phyloP scores from a whole-genome alignment of 2,329 filamentous ascomycete genomes.

The Verticillium tricorpus region DNA sequence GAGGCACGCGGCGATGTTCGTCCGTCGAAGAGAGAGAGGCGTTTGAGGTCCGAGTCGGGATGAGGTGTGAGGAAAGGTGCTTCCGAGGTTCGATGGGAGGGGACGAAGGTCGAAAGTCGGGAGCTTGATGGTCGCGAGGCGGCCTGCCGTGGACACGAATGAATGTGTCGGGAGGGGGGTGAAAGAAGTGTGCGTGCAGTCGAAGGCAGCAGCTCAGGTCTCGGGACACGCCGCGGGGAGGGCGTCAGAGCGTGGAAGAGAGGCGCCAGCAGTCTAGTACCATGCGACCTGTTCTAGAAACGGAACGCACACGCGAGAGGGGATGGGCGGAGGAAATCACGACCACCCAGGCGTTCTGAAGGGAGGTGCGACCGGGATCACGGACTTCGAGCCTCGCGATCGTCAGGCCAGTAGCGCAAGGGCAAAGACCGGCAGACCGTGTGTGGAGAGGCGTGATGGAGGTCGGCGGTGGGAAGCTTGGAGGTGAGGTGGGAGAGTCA shows the following conservation, averaged over 20 bases:
- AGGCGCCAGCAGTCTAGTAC: background rate
- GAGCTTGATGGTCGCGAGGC: background rate
- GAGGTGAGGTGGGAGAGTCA: background rate
- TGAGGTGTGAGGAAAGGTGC: background rate
- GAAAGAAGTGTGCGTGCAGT: background rate
- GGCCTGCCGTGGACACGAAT: background rate
- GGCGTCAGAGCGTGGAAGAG: background rate
- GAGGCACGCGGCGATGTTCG: background rate
- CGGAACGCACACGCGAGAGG: background rate
- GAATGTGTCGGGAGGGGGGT: background rate
- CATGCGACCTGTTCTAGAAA: background rate
- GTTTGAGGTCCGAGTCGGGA: background rate
- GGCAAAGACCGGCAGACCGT: background rate
- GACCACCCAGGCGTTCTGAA: background rate
- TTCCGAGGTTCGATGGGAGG: background rate
- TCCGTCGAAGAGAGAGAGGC: background rate
- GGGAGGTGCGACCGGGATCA: background rate
- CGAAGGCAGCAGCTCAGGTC: background rate
- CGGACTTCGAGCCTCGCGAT: background rate
- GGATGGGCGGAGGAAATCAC: background rate
- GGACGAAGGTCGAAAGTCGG: background rate
- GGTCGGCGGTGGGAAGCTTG: background rate
- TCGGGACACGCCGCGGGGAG: background rate
- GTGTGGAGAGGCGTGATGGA: background rate
- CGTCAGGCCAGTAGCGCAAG: background rate